Evolutionary conservation across 2,329 filamentous ascomycete species (phyloP), one percentile per base, ranked within the genome.

Genomic region (Cladophialophora chaetospira): DNA sequence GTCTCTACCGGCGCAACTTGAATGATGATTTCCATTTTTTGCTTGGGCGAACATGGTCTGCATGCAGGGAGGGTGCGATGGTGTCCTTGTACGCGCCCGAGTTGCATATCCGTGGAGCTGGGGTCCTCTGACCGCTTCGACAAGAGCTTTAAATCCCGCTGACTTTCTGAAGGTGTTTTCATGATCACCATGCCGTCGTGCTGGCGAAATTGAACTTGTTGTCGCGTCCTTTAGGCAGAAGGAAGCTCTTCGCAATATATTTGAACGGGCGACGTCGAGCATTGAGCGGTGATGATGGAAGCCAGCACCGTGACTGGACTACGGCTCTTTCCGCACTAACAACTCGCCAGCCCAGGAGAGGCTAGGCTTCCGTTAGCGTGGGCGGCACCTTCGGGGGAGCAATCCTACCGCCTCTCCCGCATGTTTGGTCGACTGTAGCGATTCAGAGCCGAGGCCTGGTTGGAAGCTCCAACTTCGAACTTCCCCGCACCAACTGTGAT

Each of bases 61-160:
- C 50, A 43, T 36, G 50, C 50, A 53, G 40, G n/a, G 50, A 53
- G 40, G 50, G 38, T 28, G 40, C 19, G 38, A 36, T 19, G 45
- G 19, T 35, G 29, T 35, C 40, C 23, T 28, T 53, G 50, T 53
- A 53, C 4, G 50, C 50, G 50, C 50, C 50, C 29, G 44, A 40
- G 21, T 45, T 53, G 50, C 50, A 53, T 53, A 35, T 10, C 11
- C 28, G 50, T 45, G 50, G 23, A 36, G 38, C 33, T 53, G 33
- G 23, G 28, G 21, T 31, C 13, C 17, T n/a, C 13, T 11, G 28
- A 33, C 23, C n/a, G 3, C 31, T 19, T 11, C 4, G 26, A 10
- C 8, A n/a, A 3, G 42, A 28, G 42, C n/a, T 28, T 44, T 17
- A 23, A 28, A 28, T 19, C 19, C 9, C 46, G n/a, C n/a, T n/a